A percentile compares a stretch with the other conserved stretches of the same genome.
Evolutionary conservation across 495 filamentous ascomycete genomes (phyloP).

Genomic region (Tuber calosporum): DNA sequence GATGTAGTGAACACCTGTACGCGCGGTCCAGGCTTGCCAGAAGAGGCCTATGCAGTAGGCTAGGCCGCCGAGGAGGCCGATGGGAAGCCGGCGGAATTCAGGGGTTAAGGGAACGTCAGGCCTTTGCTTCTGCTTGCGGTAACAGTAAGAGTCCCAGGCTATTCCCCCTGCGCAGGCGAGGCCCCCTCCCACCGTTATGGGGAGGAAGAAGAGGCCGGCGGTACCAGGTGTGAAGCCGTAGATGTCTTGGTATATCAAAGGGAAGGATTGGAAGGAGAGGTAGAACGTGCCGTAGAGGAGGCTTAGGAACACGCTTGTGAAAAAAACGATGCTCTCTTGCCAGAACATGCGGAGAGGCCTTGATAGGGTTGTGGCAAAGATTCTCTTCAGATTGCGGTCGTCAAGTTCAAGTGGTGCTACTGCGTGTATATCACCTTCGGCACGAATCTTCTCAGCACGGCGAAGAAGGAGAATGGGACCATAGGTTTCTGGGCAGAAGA

Average conservation of each 20-base stretch:
- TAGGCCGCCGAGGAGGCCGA: conserved; percentile 61
- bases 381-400: conserved; percentile 42
- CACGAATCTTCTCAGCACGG: conserved; percentile 51
- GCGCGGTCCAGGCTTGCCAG: conserved; percentile 66
- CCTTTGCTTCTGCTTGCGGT: conserved; percentile 41
- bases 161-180: conserved; percentile 49
- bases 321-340: conserved; percentile 57
- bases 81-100: conserved; percentile 59
- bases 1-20: conserved; percentile 53
- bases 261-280: conserved; percentile 63
- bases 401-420: conserved; percentile 47
- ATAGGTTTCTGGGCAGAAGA: conserved; percentile 52
- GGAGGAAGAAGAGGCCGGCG: conserved; percentile 48
- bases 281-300: conserved; percentile 70
- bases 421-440: conserved; percentile 43
- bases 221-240: conserved; percentile 47
- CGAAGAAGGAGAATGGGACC: conserved; percentile 53
- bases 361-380: conserved; percentile 43
- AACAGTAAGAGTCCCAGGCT: conserved; percentile 52
- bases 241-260: conserved; percentile 55
- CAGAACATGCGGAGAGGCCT: conserved; percentile 52
- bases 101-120: conserved; percentile 40
- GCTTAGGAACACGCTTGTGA: conserved; percentile 61
- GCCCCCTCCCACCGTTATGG: conserved; percentile 46
- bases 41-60: conserved; percentile 58